phyloP scores from a whole-genome alignment of 805 yeast genomes.

The Groenewaldozyma salmanticensis region DNA sequence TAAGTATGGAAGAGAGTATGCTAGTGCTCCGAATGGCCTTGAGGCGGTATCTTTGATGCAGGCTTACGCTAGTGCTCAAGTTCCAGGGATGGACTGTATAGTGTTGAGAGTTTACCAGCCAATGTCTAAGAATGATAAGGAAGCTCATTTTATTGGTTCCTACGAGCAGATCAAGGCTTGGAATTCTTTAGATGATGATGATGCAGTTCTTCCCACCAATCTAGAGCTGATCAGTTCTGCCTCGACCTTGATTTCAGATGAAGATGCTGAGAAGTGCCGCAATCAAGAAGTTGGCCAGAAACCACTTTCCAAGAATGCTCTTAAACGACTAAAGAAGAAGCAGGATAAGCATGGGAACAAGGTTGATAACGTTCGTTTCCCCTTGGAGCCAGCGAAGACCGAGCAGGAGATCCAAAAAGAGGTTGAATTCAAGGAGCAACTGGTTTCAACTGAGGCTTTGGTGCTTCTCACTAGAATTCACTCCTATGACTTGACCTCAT shows the following conservation, averaged over 20 bases:
- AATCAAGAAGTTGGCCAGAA: background rate
- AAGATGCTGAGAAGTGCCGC: slow-evolving; percentile 5
- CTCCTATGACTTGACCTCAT: slow-evolving; percentile 30
- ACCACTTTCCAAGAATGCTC: slow-evolving; percentile 24
- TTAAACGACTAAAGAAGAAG: slow-evolving; percentile 21
- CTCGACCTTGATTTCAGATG: background rate
- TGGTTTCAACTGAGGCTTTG: slow-evolving; percentile 34
- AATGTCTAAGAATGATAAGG: background rate
- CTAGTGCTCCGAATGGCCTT: slow-evolving; percentile 27
- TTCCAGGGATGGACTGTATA: slow-evolving; percentile 21
- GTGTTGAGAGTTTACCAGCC: slow-evolving; percentile 27
- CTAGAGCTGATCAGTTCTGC: slow-evolving; percentile 6
- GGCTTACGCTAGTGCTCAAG: slow-evolving; percentile 23
- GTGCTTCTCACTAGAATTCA: slow-evolving; percentile 31
- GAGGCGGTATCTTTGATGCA: slow-evolving; percentile 26
- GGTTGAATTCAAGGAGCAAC: slow-evolving; percentile 26
- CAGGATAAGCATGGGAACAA: slow-evolving; percentile 18
- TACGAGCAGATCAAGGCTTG: slow-evolving; percentile 25
- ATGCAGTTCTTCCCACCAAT: slow-evolving; percentile 14
- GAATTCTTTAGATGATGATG: slow-evolving; percentile 20
- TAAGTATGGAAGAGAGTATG: slow-evolving; percentile 19
- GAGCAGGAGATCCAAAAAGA: slow-evolving; percentile 22
- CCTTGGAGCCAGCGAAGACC: slow-evolving; percentile 15
- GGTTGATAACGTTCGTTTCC: slow-evolving; percentile 8
- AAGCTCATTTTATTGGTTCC: slow-evolving; percentile 5